Base-by-base conservation (phyloP, 106 monocot species). In the Iris macrosiphon region DNA sequence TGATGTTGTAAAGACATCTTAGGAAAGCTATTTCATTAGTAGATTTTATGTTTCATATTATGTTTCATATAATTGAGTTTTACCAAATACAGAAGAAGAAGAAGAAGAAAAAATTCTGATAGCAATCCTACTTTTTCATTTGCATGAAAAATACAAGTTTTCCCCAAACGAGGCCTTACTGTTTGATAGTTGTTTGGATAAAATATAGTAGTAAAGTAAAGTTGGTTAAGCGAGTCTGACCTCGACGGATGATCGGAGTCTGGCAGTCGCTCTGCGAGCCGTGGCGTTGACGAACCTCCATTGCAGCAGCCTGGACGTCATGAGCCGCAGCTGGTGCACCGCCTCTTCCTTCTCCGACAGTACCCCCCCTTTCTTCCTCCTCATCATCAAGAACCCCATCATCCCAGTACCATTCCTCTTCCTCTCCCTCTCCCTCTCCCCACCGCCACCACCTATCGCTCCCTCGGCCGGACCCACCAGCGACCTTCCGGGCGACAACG, bases 231-330 rank as follows among this genome's bases (percentile, higher is more conserved):
- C 1, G 1, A 21, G 1, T 7, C 61, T 47, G 42, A 86, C 86
- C 86, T 81, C 63, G 6, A 77, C 70, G 8, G 25, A 33, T 26
- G 39, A 46, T 25, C 10, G 16, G 14, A 43, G 19, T 32, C 66
- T 61, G 7, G 29, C 58, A 60, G 64, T 67, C 34, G 74, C 62
- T 16, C 69, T 40, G 38, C 42, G 63, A 29, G 73, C 37, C 28
- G 70, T 56, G 11, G 86, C 86, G 51, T 87, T 87, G 22, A 67
- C 73, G 63, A 87, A 81, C 49, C 86, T 66, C 86, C 86, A 87
- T 61, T 87, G 86, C 63, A 75, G 4, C 51, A 81, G 24, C 49
- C 74, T 70, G 30, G 39, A 55, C 10, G 39, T n/a, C 45, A 64
- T 16, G 34, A 87, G 43, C 47, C 74, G 31, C 10, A 72, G 38